Conservation (phyloP, 1,284 basidiomycete species). For the Tilletia indica region DNA sequence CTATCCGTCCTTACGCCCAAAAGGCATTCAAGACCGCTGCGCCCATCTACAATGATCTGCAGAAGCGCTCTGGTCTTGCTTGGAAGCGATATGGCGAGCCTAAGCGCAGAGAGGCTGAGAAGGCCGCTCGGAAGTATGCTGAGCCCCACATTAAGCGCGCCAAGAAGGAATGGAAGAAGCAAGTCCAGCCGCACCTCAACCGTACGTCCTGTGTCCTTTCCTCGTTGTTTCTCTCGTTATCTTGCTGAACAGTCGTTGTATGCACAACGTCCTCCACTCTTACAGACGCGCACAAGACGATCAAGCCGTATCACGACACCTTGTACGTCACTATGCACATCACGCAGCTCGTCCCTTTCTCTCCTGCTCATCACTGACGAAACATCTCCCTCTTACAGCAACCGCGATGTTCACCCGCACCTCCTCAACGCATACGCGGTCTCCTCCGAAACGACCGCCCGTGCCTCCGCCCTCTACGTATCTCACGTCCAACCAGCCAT, state of each 20-base stretch:
- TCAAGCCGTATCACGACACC: slow-evolving; percentile 50
- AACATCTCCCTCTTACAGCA: background rate
- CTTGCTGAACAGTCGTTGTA: background rate
- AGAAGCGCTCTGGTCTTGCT: background rate
- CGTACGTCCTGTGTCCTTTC: slow-evolving; percentile 6
- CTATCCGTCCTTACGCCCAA: background rate
- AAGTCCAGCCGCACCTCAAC: slow-evolving; percentile 48
- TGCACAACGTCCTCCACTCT: background rate
- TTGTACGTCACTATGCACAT: slow-evolving; percentile 23
- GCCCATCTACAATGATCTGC: slow-evolving; percentile 4
- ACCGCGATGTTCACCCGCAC: slow-evolving; percentile 52
- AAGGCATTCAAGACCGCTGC: slow-evolving; percentile 8
- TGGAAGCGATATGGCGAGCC: slow-evolving; percentile 17
- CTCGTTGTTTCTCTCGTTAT: background rate
- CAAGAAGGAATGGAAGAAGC: slow-evolving; percentile 41
- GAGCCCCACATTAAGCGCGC: slow-evolving; percentile 43
- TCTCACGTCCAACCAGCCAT: slow-evolving; percentile 28
- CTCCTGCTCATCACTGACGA: background rate
- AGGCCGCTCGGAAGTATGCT: slow-evolving; percentile 22
- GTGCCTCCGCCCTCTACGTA: slow-evolving; percentile 24
- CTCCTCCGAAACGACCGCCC: slow-evolving; percentile 30
- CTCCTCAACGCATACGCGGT: slow-evolving; percentile 36
- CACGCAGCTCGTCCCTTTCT: background rate
- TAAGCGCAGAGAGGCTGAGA: background rate
- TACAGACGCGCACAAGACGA: slow-evolving; percentile 28